Percentiles rank a stretch among this genome's conserved stretches.
Conservation (phyloP, 2,329 filamentous ascomycete genomes). For the Phyllosticta capitalensis region DNA sequence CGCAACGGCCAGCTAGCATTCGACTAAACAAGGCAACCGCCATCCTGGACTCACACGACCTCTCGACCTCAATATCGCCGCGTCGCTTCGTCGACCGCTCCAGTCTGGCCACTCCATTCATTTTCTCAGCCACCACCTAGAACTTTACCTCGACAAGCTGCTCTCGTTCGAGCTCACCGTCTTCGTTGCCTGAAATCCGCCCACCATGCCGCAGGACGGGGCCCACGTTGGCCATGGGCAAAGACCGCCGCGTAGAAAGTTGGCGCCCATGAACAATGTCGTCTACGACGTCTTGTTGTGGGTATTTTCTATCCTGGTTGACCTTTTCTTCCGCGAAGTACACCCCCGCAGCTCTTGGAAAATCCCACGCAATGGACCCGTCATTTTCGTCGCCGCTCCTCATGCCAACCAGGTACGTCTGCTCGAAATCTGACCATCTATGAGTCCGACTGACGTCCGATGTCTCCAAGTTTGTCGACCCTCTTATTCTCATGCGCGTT, state of each 20-base stretch:
- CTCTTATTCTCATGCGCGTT: conserved; percentile 83
- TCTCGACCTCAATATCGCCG: conserved; percentile 4
- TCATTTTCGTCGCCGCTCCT: conserved; percentile 92
- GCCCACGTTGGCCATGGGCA: neutral
- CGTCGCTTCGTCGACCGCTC: neutral
- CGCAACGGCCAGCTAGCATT: neutral
- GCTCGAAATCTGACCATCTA: neutral
- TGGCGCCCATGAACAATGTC: conserved; percentile 12
- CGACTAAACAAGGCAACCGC: neutral
- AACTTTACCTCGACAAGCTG: neutral
- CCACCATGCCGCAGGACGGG: conserved; percentile 6
- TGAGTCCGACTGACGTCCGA: neutral
- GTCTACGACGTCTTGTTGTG: conserved; percentile 41
- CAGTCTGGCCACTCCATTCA: neutral
- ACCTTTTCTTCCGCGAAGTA: conserved; percentile 97
- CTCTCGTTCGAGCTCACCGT: neutral
- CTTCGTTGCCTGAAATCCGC: neutral
- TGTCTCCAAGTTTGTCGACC: conserved; percentile 72
- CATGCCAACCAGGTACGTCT: conserved; percentile 80
- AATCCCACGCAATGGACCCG: conserved; percentile 75
- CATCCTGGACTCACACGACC: conserved; percentile 7
- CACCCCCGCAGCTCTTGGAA: conserved; percentile 93
- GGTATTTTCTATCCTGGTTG: conserved; percentile 71
- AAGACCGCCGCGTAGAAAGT: neutral
- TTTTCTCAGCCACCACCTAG: neutral